A percentile compares a stretch with the other conserved stretches of the same genome.
These are phyloP conservation scores for Forsythia suspensa DNA, from an alignment of 257 asterid species.

Conservation along the genomic window DNA sequence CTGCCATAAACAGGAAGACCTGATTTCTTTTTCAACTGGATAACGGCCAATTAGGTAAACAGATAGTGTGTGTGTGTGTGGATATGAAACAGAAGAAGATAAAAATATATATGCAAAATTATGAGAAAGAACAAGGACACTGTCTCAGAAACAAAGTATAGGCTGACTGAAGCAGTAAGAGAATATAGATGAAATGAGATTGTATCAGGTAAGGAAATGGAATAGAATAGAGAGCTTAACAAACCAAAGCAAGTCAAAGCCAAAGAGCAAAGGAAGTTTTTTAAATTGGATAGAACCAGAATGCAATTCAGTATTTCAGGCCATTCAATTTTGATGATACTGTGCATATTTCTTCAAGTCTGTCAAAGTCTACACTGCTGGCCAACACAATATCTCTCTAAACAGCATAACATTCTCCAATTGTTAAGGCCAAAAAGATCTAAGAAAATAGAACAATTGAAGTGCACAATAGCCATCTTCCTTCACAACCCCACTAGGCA, in stretches of 20 bases:
- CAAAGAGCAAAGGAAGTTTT: background rate
- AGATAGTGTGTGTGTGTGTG: background rate
- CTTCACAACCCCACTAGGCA: background rate
- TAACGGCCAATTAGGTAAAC: background rate
- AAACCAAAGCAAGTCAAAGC: background rate
- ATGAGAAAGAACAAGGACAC: background rate
- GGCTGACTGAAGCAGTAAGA: background rate
- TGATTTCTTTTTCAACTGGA: background rate
- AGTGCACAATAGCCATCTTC: background rate
- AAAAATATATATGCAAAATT: background rate
- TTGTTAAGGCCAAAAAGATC: background rate
- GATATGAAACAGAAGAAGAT: background rate
- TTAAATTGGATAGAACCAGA: background rate
- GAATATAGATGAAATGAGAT: background rate
- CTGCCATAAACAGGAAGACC: background rate
- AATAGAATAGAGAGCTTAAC: background rate
- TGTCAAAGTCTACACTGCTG: background rate
- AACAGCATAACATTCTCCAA: background rate
- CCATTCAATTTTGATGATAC: background rate
- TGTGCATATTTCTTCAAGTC: background rate
- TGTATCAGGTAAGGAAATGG: background rate
- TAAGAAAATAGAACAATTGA: constrained; percentile 10
- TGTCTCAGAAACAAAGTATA: background rate
- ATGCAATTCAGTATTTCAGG: background rate
- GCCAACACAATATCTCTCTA: background rate